These are phyloP conservation scores for Alternaria alternata DNA, from an alignment of 2,329 filamentous ascomycete species.

Conservation along the genomic window DNA sequence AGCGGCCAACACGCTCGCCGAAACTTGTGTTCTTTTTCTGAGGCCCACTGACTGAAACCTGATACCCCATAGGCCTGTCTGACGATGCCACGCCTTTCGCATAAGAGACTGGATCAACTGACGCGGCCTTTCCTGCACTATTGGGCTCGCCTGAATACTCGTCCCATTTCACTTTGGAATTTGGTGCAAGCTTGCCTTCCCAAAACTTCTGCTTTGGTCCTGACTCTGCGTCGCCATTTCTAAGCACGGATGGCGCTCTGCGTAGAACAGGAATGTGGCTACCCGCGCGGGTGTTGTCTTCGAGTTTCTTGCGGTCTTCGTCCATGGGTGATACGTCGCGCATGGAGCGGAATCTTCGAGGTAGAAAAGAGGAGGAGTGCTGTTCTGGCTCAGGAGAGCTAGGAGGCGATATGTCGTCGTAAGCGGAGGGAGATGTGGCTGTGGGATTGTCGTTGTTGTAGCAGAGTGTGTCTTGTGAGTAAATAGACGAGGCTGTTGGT, in stretches of 20 bases:
- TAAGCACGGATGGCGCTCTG: slow-evolving; percentile 37
- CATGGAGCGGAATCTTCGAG: slow-evolving; percentile 44
- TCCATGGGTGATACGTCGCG: slow-evolving; percentile 53
- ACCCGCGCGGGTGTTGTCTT: slow-evolving; percentile 10
- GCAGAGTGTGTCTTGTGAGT: slow-evolving; percentile 64
- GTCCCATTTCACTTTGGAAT: slow-evolving; percentile 64
- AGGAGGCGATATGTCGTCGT: slow-evolving; percentile 49
- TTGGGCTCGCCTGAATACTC: slow-evolving; percentile 71
- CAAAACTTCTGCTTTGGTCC: slow-evolving; percentile 45
- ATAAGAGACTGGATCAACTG: slow-evolving; percentile 62
- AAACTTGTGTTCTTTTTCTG: slow-evolving; percentile 41
- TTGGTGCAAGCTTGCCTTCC: slow-evolving; percentile 47
- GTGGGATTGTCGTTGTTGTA: slow-evolving; percentile 35
- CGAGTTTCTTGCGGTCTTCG: slow-evolving; percentile 37
- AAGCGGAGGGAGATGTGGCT: slow-evolving; percentile 29
- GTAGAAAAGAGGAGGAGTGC: slow-evolving; percentile 26
- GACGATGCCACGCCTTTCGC: slow-evolving; percentile 29
- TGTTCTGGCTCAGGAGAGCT: slow-evolving; percentile 50
- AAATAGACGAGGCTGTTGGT: slow-evolving; percentile 63
- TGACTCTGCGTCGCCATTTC: slow-evolving; percentile 25
- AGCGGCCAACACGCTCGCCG: slow-evolving; percentile 39
- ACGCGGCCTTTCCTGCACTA: slow-evolving; percentile 61
- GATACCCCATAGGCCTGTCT: slow-evolving; percentile 40
- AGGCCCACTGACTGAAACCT: slow-evolving; percentile 44
- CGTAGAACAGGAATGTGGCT: slow-evolving; percentile 48